Percentiles rank a stretch among this genome's conserved stretches.
Conservation (phyloP, 2,329 filamentous ascomycete genomes). For the Stachybotrys echinatus region DNA sequence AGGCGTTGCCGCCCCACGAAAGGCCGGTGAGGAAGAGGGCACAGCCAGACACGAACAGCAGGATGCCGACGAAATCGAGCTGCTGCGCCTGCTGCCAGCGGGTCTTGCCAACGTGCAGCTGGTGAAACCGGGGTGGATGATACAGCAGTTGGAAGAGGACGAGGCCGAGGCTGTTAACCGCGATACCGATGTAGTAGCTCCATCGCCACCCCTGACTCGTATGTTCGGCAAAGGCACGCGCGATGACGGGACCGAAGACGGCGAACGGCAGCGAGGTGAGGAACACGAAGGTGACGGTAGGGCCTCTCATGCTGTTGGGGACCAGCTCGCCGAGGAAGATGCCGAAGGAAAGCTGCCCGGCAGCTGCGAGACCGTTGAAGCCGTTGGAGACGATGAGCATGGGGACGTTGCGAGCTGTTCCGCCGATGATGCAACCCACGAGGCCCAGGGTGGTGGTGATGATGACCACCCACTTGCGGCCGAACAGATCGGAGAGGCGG, state of each 20-base stretch:
- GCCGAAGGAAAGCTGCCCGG: conserved; percentile 34
- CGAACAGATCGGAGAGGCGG: conserved; percentile 36
- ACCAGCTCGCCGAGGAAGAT: conserved; percentile 38
- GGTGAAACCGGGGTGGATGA: conserved; percentile 38
- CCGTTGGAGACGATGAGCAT: conserved; percentile 30
- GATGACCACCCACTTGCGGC: conserved; percentile 34
- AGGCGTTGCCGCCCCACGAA: conserved; percentile 33
- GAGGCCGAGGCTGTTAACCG: conserved; percentile 32
- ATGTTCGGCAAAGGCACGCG: conserved; percentile 34
- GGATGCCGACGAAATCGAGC: conserved; percentile 40
- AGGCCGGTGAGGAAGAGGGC: conserved; percentile 38
- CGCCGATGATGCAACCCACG: conserved; percentile 32
- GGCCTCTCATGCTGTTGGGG: conserved; percentile 33
- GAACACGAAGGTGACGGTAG: conserved; percentile 30
- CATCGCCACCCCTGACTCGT: conserved; percentile 41
- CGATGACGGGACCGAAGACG: conserved; percentile 40
- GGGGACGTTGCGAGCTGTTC: conserved; percentile 24
- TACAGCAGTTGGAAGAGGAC: conserved; percentile 38
- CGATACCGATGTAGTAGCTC: conserved; percentile 43
- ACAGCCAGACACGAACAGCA: conserved; percentile 34
- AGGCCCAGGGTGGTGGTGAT: conserved; percentile 23
- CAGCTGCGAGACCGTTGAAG: conserved; percentile 31
- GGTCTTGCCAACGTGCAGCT: conserved; percentile 33
- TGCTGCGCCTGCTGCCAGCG: conserved; percentile 31
- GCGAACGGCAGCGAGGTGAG: conserved; percentile 33